Evolutionary conservation across 306 rosid genomes (phyloP).

Genomic region (Fragaria nilgerrensis): DNA sequence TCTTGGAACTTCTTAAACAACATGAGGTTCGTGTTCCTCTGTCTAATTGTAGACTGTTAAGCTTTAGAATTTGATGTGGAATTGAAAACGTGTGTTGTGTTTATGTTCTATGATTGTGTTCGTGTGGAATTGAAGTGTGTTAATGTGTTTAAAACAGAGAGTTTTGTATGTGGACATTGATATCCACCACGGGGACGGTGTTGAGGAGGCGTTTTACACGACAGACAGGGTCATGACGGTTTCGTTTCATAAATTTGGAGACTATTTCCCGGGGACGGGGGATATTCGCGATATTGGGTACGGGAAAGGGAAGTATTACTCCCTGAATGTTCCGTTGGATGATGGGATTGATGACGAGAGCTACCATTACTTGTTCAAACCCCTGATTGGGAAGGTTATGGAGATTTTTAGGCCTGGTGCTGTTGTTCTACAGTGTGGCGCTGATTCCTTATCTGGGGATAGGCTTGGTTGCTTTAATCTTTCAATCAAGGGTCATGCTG

Average conservation of each 20-base stretch:
- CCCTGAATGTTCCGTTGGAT: slow-evolving; percentile 86
- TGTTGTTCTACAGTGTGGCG: slow-evolving; percentile 91
- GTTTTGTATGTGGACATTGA: slow-evolving; percentile 87
- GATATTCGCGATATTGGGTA: slow-evolving; percentile 76
- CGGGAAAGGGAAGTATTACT: slow-evolving; percentile 78
- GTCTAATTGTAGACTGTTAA: neutral
- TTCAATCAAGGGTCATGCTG: slow-evolving; percentile 87
- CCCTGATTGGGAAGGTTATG: slow-evolving; percentile 80
- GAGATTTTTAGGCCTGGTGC: slow-evolving; percentile 87
- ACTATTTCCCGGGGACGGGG: slow-evolving; percentile 86
- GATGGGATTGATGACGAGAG: slow-evolving; percentile 95
- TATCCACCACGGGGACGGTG: slow-evolving; percentile 91
- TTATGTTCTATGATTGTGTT: neutral
- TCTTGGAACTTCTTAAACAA: slow-evolving; percentile 81
- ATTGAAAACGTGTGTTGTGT: neutral
- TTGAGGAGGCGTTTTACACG: slow-evolving; percentile 89
- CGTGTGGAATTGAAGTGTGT: neutral
- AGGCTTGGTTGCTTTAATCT: slow-evolving; percentile 89
- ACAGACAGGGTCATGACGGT: slow-evolving; percentile 92
- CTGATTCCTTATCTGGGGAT: slow-evolving; percentile 86
- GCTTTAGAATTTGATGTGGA: neutral
- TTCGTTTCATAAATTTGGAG: slow-evolving; percentile 89
- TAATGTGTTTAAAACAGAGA: slow-evolving; percentile 45
- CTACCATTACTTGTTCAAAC: slow-evolving; percentile 85
- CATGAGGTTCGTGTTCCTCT: slow-evolving; percentile 55